Base-by-base conservation (phyloP, 108 stramenopile species). In the Licmophora abbreviata region DNA sequence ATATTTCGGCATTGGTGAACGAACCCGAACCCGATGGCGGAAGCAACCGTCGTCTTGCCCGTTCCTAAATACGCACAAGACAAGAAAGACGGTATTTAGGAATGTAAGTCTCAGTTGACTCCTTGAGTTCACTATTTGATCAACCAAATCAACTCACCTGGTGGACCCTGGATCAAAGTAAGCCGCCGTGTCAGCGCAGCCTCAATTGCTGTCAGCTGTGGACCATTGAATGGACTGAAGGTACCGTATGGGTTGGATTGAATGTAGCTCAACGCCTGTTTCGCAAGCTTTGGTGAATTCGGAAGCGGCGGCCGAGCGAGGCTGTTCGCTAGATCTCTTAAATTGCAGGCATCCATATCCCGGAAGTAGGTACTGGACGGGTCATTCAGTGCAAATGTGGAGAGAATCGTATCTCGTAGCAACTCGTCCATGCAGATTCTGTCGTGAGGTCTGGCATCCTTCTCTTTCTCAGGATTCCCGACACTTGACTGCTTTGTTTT, bases 161-260 rank as follows among this genome's bases (percentile, higher is more conserved):
- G 83, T 15, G 88, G 88, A 21, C 90, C 92, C 50, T 88, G 86
- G 31, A 93, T 83, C 27, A 84, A 40, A 0, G 87, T 93, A 22
- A 88, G 40, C 44, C 84, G 74, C 28, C 84, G 52, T n/a, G 81
- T 86, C 46, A 88, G 52, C 10, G 92, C 84, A 17, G 87, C 81
- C 32, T 69, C 59, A 27, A 90, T 81, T 11, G 84, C 79, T 15
- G 82, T 73, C 29, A 85, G 48, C 51, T 92, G 91, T 15, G 89
- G 84, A 17, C 66, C 77, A 47, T 92, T 92, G 49, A 86, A 74
- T 0, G 48, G 18, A 0, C 69, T 64, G 59, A 90, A 90, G 21
- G 76, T 37, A 5, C 58, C 18, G 23, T 63, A 36, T 0, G 71
- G 69, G 52, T 90, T 76, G 18, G 71, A 26, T 58, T 83, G 62